These are phyloP conservation scores for Cyclocybe aegerita DNA, from an alignment of 768 basidiomycete genomes.

Conservation along the genomic window DNA sequence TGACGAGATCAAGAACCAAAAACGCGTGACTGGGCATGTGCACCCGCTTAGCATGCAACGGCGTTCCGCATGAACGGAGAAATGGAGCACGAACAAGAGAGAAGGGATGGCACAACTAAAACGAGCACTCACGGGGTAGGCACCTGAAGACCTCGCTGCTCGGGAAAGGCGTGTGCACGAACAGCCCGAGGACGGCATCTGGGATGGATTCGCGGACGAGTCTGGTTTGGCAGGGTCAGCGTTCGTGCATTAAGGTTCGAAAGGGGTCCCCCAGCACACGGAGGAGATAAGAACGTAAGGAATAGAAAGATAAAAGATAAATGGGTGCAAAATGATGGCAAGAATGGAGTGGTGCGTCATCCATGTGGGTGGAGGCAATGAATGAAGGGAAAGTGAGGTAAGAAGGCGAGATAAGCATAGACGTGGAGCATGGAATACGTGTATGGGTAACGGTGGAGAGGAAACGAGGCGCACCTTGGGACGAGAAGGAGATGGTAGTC, in stretches of 20 bases:
- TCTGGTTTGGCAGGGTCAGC: slow-evolving; percentile 22
- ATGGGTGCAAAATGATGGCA: neutral
- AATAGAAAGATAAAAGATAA: neutral
- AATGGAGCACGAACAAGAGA: neutral
- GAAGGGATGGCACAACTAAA: neutral
- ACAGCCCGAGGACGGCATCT: slow-evolving; percentile 80
- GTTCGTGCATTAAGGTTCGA: no score
- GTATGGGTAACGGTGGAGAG: neutral
- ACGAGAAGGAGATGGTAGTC: slow-evolving; percentile 96
- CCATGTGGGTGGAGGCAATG: slow-evolving; percentile 3
- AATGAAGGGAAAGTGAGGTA: slow-evolving; percentile 5
- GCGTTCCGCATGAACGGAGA: neutral
- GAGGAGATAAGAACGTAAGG: neutral
- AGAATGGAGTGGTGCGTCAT: neutral
- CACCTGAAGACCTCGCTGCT: slow-evolving; percentile 95
- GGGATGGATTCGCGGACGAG: slow-evolving; percentile 73
- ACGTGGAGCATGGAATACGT: no score
- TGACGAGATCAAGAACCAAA: no score
- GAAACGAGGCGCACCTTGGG: slow-evolving; percentile 45
- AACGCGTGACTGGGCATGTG: no score
- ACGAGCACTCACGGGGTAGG: slow-evolving; percentile 67
- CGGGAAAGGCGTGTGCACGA: slow-evolving; percentile 98
- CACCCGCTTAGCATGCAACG: no score
- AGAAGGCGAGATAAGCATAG: neutral
- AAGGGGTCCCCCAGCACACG: no score